Evolutionary conservation across 192 early-diverging fungal genomes (phyloP).

Genomic region (Allomyces javanicus): DNA sequence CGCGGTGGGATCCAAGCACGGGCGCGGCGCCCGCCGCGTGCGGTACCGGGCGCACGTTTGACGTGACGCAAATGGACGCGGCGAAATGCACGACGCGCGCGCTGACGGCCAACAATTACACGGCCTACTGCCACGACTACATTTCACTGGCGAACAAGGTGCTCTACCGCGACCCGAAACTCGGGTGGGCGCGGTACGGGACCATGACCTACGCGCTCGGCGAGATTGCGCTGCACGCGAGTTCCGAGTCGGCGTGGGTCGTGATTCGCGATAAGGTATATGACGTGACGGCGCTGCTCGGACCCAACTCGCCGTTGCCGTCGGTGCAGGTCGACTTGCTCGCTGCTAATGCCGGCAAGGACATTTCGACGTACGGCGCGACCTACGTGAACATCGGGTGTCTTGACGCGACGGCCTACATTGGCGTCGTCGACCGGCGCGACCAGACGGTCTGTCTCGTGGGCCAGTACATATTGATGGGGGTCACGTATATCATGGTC

Average conservation of each 20-base stretch:
- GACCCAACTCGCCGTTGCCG: not conserved
- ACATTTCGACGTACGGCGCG: conserved; percentile 24
- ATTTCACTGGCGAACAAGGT: not conserved
- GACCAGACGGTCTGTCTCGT: conserved; percentile 56
- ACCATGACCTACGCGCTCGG: not conserved
- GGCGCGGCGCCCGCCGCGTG: not conserved
- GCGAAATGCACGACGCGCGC: not conserved
- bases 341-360: conserved; percentile 19
- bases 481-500: conserved; percentile 60
- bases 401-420: conserved; percentile 63
- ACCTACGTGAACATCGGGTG: conserved; percentile 25
- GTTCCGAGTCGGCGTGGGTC: conserved; percentile 33
- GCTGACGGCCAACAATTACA: not conserved
- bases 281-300: conserved; percentile 34
- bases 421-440: conserved; percentile 69
- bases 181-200: not conserved
- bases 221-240: conserved; percentile 7
- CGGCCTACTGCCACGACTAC: not conserved
- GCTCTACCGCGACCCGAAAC: not conserved
- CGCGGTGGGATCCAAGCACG: not conserved
- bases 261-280: conserved; percentile 69
- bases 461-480: conserved; percentile 64
- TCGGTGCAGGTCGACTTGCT: conserved; percentile 16
- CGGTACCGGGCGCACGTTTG: not conserved
- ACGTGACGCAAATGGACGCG: not conserved